phyloP scores from a whole-genome alignment of 768 basidiomycete genomes.

The Boletus rubropictus region DNA sequence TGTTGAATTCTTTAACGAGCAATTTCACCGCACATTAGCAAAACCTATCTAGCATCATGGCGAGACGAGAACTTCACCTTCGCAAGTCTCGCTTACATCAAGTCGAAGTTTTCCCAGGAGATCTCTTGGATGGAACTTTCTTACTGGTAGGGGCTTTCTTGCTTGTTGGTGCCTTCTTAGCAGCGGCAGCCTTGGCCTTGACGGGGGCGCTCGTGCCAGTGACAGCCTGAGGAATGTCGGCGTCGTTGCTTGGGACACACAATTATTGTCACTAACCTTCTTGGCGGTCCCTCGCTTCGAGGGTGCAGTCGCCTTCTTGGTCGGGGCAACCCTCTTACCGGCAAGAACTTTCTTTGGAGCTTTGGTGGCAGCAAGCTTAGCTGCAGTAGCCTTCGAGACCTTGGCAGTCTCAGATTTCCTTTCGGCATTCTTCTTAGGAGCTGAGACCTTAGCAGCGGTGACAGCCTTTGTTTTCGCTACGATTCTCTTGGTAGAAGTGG shows the following conservation, averaged over 20 bases:
- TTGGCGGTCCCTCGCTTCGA: slow-evolving; percentile 53
- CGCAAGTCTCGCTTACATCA: slow-evolving; percentile 1
- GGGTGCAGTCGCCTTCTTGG: slow-evolving; percentile 37
- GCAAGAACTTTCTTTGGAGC: slow-evolving; percentile 32
- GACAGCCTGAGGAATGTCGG: slow-evolving; percentile 36
- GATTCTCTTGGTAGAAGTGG: slow-evolving; percentile 22
- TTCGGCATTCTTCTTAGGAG: slow-evolving; percentile 39
- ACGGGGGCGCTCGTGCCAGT: slow-evolving; percentile 44
- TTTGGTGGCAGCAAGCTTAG: slow-evolving; percentile 16
- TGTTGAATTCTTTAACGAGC: not conserved
- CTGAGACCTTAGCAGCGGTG: slow-evolving; percentile 29
- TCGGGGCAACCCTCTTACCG: slow-evolving; percentile 27
- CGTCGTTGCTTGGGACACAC: not conserved
- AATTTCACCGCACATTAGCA: not conserved
- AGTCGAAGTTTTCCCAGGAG: slow-evolving; percentile 16
- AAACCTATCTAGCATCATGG: not conserved
- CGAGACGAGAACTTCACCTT: slow-evolving; percentile 1
- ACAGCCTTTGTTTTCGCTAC: slow-evolving; percentile 35
- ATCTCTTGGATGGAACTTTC: slow-evolving; percentile 21
- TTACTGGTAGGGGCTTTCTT: slow-evolving; percentile 24
- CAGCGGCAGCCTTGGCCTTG: slow-evolving; percentile 27
- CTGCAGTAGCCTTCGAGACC: slow-evolving; percentile 19
- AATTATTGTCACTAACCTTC: slow-evolving; percentile 42
- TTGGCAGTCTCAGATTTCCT: slow-evolving; percentile 32
- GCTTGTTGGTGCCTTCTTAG: slow-evolving; percentile 30